Conservation (phyloP, 176 grass and related monocot genomes). For the Rhipidocladum racemiflorum region DNA sequence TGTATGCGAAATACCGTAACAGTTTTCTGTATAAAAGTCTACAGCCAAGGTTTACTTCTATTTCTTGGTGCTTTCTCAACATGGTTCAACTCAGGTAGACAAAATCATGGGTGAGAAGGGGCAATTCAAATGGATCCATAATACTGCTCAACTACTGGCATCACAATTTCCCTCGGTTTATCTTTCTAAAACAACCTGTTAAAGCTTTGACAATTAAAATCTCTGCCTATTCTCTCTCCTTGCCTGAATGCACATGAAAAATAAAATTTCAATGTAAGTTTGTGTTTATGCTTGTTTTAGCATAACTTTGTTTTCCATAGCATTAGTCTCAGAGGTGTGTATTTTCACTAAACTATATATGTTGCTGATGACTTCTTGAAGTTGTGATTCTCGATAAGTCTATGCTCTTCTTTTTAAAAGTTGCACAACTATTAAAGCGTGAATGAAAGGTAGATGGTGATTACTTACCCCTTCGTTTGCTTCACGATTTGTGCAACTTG, state of each 20-base stretch:
- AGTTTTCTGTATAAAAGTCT: not conserved
- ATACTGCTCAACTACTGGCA: slow-evolving; percentile 2
- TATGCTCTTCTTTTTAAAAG: no score
- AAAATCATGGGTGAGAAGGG: not conserved
- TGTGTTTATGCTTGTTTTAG: not conserved
- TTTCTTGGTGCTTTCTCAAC: no score
- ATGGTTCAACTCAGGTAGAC: slow-evolving; percentile 15
- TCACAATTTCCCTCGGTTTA: not conserved
- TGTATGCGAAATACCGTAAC: not conserved
- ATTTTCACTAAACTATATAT: not conserved
- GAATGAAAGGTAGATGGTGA: no score
- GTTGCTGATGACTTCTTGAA: not conserved
- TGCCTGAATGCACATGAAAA: not conserved
- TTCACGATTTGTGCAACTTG: no score
- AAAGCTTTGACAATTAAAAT: not conserved
- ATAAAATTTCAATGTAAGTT: not conserved
- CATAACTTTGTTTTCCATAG: not conserved
- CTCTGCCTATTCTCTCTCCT: not conserved
- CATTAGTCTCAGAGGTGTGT: not conserved
- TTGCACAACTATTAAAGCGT: no score
- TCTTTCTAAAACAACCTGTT: not conserved
- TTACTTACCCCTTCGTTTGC: no score
- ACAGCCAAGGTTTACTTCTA: not conserved
- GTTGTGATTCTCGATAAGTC: not conserved
- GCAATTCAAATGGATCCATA: slow-evolving; percentile 1